A percentile compares a stretch with the other conserved stretches of the same genome.
These are phyloP conservation scores for Neoscytalidium dimidiatum DNA, from an alignment of 2,329 filamentous ascomycete species.

Conservation along the genomic window DNA sequence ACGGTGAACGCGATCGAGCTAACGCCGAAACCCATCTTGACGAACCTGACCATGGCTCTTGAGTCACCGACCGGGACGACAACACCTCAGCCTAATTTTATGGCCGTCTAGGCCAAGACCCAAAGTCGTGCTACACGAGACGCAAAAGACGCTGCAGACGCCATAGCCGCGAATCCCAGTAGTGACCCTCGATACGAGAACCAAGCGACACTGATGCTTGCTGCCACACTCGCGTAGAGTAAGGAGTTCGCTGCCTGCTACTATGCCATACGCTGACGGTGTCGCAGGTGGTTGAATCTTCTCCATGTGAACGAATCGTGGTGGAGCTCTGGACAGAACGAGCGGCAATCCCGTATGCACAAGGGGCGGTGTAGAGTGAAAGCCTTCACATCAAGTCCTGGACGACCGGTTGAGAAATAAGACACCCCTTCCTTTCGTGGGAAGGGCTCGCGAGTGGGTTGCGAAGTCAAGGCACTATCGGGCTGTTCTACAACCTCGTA, in stretches of 20 bases:
- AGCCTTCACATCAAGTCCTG: not conserved
- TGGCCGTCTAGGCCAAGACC: not conserved
- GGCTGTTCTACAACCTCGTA: not conserved
- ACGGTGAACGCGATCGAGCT: not conserved
- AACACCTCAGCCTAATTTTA: not conserved
- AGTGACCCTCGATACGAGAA: not conserved
- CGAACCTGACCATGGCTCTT: not conserved
- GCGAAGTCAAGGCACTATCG: not conserved
- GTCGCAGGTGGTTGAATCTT: not conserved
- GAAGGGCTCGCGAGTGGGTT: not conserved
- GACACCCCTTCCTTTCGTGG: not conserved
- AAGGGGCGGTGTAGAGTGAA: slow-evolving; percentile 6
- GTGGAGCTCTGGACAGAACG: not conserved
- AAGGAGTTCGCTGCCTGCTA: not conserved
- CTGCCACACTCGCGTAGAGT: not conserved
- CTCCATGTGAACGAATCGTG: not conserved
- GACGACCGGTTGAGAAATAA: not conserved
- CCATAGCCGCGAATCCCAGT: not conserved
- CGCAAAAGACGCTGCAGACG: not conserved
- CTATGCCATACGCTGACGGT: not conserved
- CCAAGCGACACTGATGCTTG: not conserved
- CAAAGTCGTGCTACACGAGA: not conserved
- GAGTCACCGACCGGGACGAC: not conserved
- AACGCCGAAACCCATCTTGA: not conserved
- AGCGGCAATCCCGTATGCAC: not conserved